phyloP scores from a whole-genome alignment of 192 early-diverging fungal genomes.

The Diversispora epigaea region DNA sequence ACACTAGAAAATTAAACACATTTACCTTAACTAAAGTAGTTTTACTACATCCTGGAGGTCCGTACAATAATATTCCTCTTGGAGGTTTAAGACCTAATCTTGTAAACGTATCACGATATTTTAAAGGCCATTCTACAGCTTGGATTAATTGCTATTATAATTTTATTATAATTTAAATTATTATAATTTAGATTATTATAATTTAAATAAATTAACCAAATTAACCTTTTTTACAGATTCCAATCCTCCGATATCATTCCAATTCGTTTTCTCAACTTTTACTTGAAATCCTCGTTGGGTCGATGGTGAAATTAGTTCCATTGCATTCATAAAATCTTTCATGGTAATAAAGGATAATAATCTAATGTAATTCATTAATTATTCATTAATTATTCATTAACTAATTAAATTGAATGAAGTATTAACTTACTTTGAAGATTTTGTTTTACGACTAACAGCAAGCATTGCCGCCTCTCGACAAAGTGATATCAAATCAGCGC shows the following conservation, averaged over 20 bases:
- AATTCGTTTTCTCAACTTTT: slow-evolving; percentile 59
- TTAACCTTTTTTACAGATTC: slow-evolving; percentile 74
- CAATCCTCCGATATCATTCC: slow-evolving; percentile 90
- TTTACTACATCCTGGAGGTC: slow-evolving; percentile 97
- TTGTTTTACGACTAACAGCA: slow-evolving; percentile 45
- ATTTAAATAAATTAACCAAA: background rate
- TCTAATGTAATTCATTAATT: slow-evolving; percentile 7
- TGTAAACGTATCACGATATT: slow-evolving; percentile 63
- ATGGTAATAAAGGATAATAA: slow-evolving; percentile 42
- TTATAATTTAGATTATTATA: background rate
- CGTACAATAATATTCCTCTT: slow-evolving; percentile 90
- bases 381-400: background rate
- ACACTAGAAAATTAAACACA: no score
- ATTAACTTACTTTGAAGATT: background rate
- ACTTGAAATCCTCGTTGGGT: slow-evolving; percentile 67
- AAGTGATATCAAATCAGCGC: slow-evolving; percentile 85
- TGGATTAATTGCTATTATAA: slow-evolving; percentile 62
- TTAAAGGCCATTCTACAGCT: slow-evolving; percentile 87
- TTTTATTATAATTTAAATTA: slow-evolving; percentile 7
- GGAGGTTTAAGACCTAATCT: slow-evolving; percentile 80
- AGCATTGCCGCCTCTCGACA: slow-evolving; percentile 76
- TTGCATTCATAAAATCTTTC: slow-evolving; percentile 64
- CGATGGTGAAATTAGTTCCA: slow-evolving; percentile 67
- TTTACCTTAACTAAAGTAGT: slow-evolving; percentile 85
- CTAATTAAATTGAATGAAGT: no score